Percentiles rank a stretch among this genome's conserved stretches.
Conservation (phyloP, 176 grass and related monocot genomes). For the Pontederia crassipes region DNA sequence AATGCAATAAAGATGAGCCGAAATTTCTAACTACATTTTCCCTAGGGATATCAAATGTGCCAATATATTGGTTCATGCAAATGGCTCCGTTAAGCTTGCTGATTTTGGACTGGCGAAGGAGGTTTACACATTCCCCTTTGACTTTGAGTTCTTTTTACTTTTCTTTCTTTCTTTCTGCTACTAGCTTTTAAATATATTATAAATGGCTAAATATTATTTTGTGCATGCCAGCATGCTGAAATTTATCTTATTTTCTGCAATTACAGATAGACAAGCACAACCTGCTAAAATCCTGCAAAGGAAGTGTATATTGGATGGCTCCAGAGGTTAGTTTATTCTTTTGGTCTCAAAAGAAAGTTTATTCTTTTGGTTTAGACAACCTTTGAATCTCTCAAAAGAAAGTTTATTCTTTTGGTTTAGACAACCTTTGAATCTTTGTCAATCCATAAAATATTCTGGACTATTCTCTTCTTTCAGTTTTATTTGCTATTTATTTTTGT, state of each 20-base stretch:
- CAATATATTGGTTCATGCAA: conserved; percentile 96
- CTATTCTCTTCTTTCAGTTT: no score
- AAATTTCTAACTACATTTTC: conserved; percentile 14
- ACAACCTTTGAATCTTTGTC: no score
- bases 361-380: neutral
- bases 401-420: no score
- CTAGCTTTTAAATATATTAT: no score
- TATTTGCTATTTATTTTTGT: no score
- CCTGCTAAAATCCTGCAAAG: conserved; percentile 74
- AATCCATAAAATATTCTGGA: no score
- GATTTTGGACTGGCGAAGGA: conserved; percentile 99
- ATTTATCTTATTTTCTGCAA: neutral
- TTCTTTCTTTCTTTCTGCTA: no score
- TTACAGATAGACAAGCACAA: conserved; percentile 59
- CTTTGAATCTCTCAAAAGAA: no score
- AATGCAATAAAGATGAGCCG: neutral
- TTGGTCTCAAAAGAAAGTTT: conserved; percentile 7
- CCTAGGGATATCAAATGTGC: conserved; percentile 93
- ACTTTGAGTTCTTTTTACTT: neutral
- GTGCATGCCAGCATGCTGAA: neutral
- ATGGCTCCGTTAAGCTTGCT: conserved; percentile 96
- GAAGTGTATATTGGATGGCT: conserved; percentile 94
- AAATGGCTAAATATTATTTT: neutral
- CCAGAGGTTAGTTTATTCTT: conserved; percentile 57
- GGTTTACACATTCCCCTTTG: conserved; percentile 35